Base-by-base conservation (phyloP, 2,329 filamentous ascomycete species). In the Colletotrichum eremochloae region DNA sequence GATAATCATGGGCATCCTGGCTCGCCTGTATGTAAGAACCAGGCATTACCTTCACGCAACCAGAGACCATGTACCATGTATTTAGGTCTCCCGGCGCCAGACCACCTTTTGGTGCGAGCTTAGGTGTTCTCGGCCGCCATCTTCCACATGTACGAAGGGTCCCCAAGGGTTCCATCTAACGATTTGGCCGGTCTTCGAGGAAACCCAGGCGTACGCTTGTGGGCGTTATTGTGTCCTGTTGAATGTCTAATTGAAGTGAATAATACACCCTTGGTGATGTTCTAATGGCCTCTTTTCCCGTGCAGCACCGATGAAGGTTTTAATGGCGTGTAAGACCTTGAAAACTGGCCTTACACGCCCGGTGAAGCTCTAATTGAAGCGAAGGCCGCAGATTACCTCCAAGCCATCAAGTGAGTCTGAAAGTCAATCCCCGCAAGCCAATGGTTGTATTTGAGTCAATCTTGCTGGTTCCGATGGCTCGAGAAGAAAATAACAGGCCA, bases 111-210 rank as follows among this genome's bases (percentile, higher is more conserved):
- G 65, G 65, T 29, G 58, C 52, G 52, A 68, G 64, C 69, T 71
- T 20, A 31, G 29, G 20, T 33, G 40, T 8, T 29, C 57, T 50
- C 66, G 56, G 48, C 40, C 14, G 24, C 33, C 53, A 36, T 57
- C 50, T 58, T 38, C 36, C 33, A 29, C 14, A 55, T 61, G 66
- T 65, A 64, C 20, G 69, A 69, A 72, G 69, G 69, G 69, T 69
- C 66, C 24, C 42, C 33, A 52, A 33, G 68, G 68, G 64, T 68
- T 52, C 44, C 36, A 52, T 53, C 60, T 42, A 60, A 33, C n/a
- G n/a, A n/a, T 24, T 29, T 40, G n/a, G 46, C 9, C 7, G 36
- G 31, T 31, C 18, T 31, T 58, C 11, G 46, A 29, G 6, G 14
- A 40, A 53, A 6, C 31, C 18, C 15, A 4, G 38, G 7, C 8